Evolutionary conservation across 2,329 filamentous ascomycete species (phyloP).

Genomic region (Fusarium goolgardi): DNA sequence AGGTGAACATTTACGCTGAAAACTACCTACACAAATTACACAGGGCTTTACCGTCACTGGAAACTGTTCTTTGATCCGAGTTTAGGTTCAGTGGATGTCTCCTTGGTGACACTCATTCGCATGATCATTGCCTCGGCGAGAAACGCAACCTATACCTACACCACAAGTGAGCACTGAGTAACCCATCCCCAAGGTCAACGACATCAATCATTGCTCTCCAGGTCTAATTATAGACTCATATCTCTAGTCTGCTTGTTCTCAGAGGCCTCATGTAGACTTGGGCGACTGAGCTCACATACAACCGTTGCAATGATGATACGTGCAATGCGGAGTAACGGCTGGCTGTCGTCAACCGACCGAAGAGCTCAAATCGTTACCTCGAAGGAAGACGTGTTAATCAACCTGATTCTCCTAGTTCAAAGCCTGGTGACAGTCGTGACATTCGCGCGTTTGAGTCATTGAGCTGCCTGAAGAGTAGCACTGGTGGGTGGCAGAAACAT

Average conservation of each 20-base stretch:
- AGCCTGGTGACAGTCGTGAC: background rate
- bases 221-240: too few species aligned
- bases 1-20: fast-evolving
- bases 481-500: background rate
- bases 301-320: background rate
- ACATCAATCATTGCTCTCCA: background rate
- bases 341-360: background rate
- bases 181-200: background rate
- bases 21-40: background rate
- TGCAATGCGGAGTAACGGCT: background rate
- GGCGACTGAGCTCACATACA: background rate
- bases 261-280: too few species aligned
- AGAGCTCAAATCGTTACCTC: background rate
- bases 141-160: background rate
- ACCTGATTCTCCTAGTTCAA: background rate
- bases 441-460: background rate
- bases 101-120: too few species aligned
- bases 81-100: too few species aligned
- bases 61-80: fast-evolving
- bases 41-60: fast-evolving
- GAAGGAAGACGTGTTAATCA: background rate
- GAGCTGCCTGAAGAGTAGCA: background rate
- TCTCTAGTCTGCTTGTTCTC: too few species aligned
- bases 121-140: background rate
- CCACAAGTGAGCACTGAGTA: too few species aligned